A percentile compares a stretch with the other conserved stretches of the same genome.
Conservation (phyloP, 306 rosid species). For the Castanea mollissima region DNA sequence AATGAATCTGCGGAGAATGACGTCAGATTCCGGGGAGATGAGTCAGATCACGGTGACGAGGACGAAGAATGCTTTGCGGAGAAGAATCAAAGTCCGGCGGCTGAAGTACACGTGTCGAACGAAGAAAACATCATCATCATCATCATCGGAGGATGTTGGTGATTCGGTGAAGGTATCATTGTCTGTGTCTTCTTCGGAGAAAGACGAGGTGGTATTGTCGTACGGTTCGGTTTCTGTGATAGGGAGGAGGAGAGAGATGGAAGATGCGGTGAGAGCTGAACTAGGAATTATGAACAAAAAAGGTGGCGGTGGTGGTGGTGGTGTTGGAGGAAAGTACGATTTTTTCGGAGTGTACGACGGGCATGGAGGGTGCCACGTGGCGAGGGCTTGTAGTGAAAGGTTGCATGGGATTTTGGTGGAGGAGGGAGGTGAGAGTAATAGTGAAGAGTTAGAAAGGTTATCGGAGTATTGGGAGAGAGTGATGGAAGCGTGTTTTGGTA, state of each 20-base stretch:
- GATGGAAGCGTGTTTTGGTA: constrained; percentile 76
- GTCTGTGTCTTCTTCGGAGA: constrained; percentile 13
- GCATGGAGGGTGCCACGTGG: constrained; percentile 78
- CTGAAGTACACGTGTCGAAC: constrained; percentile 45
- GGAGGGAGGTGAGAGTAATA: constrained; percentile 27
- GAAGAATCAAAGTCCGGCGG: constrained; percentile 40
- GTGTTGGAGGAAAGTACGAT: constrained; percentile 32
- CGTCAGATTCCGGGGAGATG: neutral
- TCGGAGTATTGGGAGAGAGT: constrained; percentile 53
- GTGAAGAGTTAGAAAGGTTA: constrained; percentile 1
- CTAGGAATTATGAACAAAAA: constrained; percentile 39
- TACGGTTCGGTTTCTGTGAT: constrained; percentile 61
- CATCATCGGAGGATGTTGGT: constrained; percentile 2
- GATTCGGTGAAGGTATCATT: constrained; percentile 34
- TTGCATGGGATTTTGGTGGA: constrained; percentile 58
- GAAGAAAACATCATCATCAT: constrained; percentile 3
- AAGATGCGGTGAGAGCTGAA: constrained; percentile 74
- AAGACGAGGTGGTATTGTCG: constrained; percentile 13
- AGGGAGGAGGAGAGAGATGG: constrained; percentile 90
- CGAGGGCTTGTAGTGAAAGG: constrained; percentile 57
- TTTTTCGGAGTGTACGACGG: constrained; percentile 85
- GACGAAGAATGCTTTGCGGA: constrained; percentile 27
- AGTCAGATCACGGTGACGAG: constrained; percentile 10
- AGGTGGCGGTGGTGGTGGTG: neutral
- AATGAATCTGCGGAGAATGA: constrained; percentile 1